A percentile compares a stretch with the other conserved stretches of the same genome.
These are phyloP conservation scores for Linnemannia elongata DNA, from an alignment of 192 early-diverging fungal species.

Conservation along the genomic window DNA sequence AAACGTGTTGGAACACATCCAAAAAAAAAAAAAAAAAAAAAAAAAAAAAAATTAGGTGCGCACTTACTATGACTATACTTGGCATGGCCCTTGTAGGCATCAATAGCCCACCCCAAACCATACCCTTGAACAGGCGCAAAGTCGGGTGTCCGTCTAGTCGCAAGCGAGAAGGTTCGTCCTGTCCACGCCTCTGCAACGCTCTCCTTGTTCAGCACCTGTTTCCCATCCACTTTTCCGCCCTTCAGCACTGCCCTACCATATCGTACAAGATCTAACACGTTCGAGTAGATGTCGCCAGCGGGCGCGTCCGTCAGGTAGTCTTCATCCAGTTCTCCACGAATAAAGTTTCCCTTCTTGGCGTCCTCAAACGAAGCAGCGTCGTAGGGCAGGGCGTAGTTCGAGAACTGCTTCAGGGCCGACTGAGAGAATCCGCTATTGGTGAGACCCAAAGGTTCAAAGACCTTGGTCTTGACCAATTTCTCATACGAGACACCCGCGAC, in stretches of 20 bases:
- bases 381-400: conserved; percentile 5
- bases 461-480: background rate
- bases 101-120: conserved; percentile 26
- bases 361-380: conserved; percentile 8
- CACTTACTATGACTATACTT: conserved; percentile 23
- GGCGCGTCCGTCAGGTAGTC: background rate
- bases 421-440: conserved; percentile 13
- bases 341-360: conserved; percentile 4
- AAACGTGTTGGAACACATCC: no score
- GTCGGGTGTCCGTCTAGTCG: background rate
- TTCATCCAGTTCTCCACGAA: background rate
- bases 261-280: conserved; percentile 13
- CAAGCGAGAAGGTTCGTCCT: background rate
- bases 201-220: conserved; percentile 24
- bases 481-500: conserved; percentile 17
- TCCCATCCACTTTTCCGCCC: conserved; percentile 18
- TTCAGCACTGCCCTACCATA: conserved; percentile 13
- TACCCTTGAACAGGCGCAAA: conserved; percentile 10
- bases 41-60: no score
- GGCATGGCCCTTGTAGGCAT: conserved; percentile 26
- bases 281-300: conserved; percentile 25
- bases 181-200: background rate
- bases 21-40: no score
- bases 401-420: background rate
- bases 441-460: conserved; percentile 5